Conservation (phyloP, 495 filamentous ascomycete species). For the Talaromyces liani region DNA sequence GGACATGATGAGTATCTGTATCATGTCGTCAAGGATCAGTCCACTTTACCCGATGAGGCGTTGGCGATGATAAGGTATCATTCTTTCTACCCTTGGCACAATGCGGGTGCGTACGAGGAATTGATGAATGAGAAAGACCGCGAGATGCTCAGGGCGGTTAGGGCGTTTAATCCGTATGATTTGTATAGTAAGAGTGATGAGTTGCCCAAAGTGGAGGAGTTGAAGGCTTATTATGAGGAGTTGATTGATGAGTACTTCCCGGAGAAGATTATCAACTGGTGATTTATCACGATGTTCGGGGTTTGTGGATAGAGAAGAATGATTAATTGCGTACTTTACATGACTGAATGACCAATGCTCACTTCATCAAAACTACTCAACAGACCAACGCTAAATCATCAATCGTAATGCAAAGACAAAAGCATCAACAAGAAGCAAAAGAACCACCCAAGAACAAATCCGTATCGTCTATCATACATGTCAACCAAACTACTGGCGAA, state of each 20-base stretch:
- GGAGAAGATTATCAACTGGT: conserved; percentile 71
- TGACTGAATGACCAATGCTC: neutral
- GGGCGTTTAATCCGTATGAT: conserved; percentile 87
- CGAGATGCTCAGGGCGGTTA: conserved; percentile 69
- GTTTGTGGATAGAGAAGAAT: neutral
- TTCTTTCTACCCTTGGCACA: conserved; percentile 87
- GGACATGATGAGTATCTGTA: conserved; percentile 92
- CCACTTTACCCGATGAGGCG: conserved; percentile 66
- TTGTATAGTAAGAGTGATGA: conserved; percentile 88
- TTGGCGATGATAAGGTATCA: conserved; percentile 89
- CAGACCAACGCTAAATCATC: neutral
- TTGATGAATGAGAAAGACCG: conserved; percentile 78
- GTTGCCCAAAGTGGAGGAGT: conserved; percentile 61
- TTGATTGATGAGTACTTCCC: conserved; percentile 84
- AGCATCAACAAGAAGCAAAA: neutral
- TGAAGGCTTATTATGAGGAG: conserved; percentile 71
- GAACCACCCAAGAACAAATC: neutral
- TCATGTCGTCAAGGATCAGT: conserved; percentile 73
- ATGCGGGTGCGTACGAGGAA: conserved; percentile 64
- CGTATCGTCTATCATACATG: neutral
- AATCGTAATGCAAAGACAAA: neutral
- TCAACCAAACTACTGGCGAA: neutral
- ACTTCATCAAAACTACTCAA: neutral
- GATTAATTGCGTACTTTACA: neutral
- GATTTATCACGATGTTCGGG: conserved; percentile 8